Evolutionary conservation across 2,329 filamentous ascomycete genomes (phyloP), one percentile per base, ranked within the genome.

Genomic region (Fusarium brevicatenulatum): DNA sequence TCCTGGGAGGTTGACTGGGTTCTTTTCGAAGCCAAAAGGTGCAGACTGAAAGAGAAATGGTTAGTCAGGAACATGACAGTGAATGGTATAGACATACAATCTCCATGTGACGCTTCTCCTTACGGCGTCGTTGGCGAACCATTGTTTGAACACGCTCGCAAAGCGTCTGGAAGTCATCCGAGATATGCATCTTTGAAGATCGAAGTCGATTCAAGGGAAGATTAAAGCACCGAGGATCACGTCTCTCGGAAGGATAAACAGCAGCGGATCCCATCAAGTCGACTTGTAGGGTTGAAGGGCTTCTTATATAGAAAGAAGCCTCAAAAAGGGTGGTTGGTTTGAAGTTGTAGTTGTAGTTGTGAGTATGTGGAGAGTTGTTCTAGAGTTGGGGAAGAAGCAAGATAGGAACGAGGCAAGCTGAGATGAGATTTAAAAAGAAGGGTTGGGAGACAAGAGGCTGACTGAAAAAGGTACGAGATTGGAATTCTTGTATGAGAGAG

Each of bases 21-120:
- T 87, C 65, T 85, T 85, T 77, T 87, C 86, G 76, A 90, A 87
- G 78, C 90, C 84, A 80, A 88, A 91, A 1, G 89, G 89, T 15
- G 85, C 85, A 55, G 88, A 90, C 89, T 90, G 67, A n/a, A 47
- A 30, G n/a, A n/a, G 23, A 46, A n/a, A 54, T 16, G 52, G 71
- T 81, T 72, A 80, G 80, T 65, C 55, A 46, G 50, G n/a, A 19
- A 39, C 36, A 15, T 32, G 18, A 11, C 23, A 9, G 12, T 15
- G 5, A 19, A 34, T 12, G 52, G 13, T 4, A 49, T 44, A 30
- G 46, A 76, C 85, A 70, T 77, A 88, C 86, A 78, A 89, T 89
- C 58, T 86, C 81, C 19, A 85, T 66, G n/a, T 75, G 78, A 9
- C 59, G 57, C 76, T 85, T 84, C 52, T 81, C 79, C 77, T 85